Evolutionary conservation across 2,329 filamentous ascomycete genomes (phyloP).

Genomic region (Pezicula carpinea): DNA sequence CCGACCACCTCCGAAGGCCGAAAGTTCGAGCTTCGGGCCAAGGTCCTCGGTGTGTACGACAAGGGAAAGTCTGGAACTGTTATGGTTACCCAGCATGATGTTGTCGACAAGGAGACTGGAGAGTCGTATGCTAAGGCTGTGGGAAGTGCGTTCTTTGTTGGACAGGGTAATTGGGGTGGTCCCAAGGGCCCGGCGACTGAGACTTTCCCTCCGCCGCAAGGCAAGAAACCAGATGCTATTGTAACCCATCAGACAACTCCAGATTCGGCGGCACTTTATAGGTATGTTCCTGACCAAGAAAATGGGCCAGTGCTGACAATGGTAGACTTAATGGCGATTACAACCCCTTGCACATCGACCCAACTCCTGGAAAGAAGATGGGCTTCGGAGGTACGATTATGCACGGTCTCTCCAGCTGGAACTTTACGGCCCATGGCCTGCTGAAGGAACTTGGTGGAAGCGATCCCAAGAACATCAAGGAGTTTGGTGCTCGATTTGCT

Average conservation of each 20-base stretch:
- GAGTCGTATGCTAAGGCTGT: conserved; percentile 58
- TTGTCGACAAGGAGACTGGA: conserved; percentile 56
- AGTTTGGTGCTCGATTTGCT: conserved; percentile 86
- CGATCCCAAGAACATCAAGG: conserved; percentile 75
- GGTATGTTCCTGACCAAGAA: conserved; percentile 30
- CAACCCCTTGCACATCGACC: conserved; percentile 86
- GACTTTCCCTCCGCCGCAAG: conserved; percentile 73
- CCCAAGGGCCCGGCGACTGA: conserved; percentile 81
- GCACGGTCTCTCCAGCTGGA: conserved; percentile 87
- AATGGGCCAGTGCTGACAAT: conserved; percentile 14
- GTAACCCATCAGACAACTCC: conserved; percentile 65
- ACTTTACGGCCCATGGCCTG: conserved; percentile 69
- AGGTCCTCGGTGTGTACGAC: conserved; percentile 66
- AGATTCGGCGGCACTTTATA: conserved; percentile 73
- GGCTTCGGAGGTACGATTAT: conserved; percentile 87
- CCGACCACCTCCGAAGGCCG: conserved; percentile 56
- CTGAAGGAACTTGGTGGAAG: conserved; percentile 69
- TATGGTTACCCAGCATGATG: conserved; percentile 59
- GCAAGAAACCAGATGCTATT: conserved; percentile 64
- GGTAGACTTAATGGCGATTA: conserved; percentile 90
- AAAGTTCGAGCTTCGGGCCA: conserved; percentile 59
- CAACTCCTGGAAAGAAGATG: conserved; percentile 82
- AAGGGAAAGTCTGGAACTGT: conserved; percentile 68
- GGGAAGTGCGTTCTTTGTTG: conserved; percentile 62
- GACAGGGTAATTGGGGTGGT: conserved; percentile 75